Percentiles rank a stretch among this genome's conserved stretches.
These are phyloP conservation scores for Trichoderma gamsii DNA, from an alignment of 495 filamentous ascomycete species.

Conservation along the genomic window DNA sequence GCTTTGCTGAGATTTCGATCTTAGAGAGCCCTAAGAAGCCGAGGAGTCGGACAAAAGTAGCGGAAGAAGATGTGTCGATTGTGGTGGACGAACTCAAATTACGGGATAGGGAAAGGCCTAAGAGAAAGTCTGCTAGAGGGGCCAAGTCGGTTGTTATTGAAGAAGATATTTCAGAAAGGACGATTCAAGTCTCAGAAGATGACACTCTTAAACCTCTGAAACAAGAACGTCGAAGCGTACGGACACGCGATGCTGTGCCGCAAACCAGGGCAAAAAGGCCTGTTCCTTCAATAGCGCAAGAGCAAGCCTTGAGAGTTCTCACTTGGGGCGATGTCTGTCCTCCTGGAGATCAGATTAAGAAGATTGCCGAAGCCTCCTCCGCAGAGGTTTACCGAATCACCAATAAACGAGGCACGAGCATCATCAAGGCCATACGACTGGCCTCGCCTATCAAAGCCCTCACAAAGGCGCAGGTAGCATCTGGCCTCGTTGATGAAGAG, in stretches of 20 bases:
- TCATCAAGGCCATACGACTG: slow-evolving; percentile 50
- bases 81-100: not conserved
- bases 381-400: slow-evolving; percentile 62
- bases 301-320: slow-evolving; percentile 27
- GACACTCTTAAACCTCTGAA: not conserved
- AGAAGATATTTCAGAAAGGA: not conserved
- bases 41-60: not conserved
- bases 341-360: slow-evolving; percentile 43
- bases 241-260: not conserved
- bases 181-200: not conserved
- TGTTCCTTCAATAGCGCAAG: not conserved
- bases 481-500: slow-evolving; percentile 43
- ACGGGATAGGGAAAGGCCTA: not conserved
- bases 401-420: slow-evolving; percentile 40
- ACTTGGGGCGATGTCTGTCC: slow-evolving; percentile 49
- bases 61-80: not conserved
- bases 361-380: slow-evolving; percentile 65
- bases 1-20: not conserved
- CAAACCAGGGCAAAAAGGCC: not conserved
- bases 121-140: not conserved
- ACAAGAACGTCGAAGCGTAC: not conserved
- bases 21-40: not conserved
- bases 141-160: not conserved
- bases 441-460: slow-evolving; percentile 40
- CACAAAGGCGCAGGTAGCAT: slow-evolving; percentile 41